Percentiles rank a stretch among this genome's conserved stretches.
Evolutionary conservation across 179 eudicot species (phyloP).

Genomic region (Vitellaria paradoxa): DNA sequence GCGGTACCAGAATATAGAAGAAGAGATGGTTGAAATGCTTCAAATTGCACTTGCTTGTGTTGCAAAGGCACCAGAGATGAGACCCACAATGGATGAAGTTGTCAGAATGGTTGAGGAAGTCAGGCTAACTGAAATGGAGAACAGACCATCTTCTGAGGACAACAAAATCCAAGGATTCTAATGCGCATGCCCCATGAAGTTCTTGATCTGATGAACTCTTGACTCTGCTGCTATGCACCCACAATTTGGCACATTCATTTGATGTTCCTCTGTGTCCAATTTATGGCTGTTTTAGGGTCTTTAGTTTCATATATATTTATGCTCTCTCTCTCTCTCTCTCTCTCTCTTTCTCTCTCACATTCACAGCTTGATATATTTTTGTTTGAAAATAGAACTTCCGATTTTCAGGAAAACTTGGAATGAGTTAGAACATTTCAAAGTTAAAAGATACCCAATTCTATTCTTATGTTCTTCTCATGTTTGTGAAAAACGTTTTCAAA

Average conservation of each 20-base stretch:
- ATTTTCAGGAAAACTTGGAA: no score
- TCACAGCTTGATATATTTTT: no score
- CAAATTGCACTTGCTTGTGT: conserved; percentile 80
- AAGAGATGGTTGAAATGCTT: conserved; percentile 84
- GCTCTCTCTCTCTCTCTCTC: background rate
- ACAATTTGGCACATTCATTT: no score
- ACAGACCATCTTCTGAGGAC: conserved; percentile 58
- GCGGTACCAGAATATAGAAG: conserved; percentile 50
- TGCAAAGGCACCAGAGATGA: conserved; percentile 49
- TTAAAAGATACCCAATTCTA: no score
- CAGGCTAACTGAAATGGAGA: conserved; percentile 40
- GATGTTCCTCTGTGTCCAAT: background rate
- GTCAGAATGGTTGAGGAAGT: conserved; percentile 64
- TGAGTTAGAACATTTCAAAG: no score
- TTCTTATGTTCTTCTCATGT: no score
- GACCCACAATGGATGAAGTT: conserved; percentile 65
- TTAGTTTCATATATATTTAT: background rate
- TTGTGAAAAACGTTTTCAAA: no score
- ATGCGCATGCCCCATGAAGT: conserved; percentile 41
- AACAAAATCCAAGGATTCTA: conserved; percentile 53
- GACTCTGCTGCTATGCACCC: background rate
- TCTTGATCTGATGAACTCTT: background rate
- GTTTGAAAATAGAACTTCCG: no score
- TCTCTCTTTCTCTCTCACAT: background rate
- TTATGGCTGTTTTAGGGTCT: background rate